Percentiles rank a stretch among this genome's conserved stretches.
Evolutionary conservation across 1,139 yeast species (phyloP).

Genomic region (Sugiyamaella pinicola): DNA sequence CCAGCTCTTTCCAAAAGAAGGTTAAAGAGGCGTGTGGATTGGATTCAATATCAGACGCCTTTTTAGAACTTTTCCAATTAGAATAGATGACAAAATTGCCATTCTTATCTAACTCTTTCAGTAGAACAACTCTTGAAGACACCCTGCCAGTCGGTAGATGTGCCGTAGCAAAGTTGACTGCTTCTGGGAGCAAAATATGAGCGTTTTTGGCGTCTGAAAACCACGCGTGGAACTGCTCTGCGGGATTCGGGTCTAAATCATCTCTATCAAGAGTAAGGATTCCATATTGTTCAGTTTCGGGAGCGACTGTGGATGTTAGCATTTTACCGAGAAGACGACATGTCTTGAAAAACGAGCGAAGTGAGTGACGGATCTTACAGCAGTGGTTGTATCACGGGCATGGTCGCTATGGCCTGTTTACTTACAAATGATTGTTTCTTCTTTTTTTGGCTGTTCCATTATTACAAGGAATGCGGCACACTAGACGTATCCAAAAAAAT

Average conservation of each 20-base stretch:
- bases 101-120: constrained; percentile 81
- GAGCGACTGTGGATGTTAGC: constrained; percentile 54
- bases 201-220: constrained; percentile 71
- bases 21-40: constrained; percentile 81
- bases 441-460: constrained; percentile 22
- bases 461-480: background rate
- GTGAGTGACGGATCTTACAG: too few relatives aligned
- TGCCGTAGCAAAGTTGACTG: constrained; percentile 81
- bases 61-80: constrained; percentile 87
- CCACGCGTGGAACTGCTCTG: constrained; percentile 80
- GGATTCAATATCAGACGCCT: constrained; percentile 65
- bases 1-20: constrained; percentile 91
- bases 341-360: too few relatives aligned
- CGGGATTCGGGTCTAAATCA: constrained; percentile 63
- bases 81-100: constrained; percentile 85
- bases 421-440: constrained; percentile 26
- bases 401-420: too few relatives aligned
- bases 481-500: background rate
- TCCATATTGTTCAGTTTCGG: constrained; percentile 85
- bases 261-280: constrained; percentile 60
- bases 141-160: constrained; percentile 85
- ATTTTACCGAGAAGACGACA: background rate
- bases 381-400: too few relatives aligned
- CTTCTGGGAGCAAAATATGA: constrained; percentile 69
- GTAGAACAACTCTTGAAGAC: constrained; percentile 76